phyloP scores from a whole-genome alignment of 164 flowering plant species.

The Annona cherimola region DNA sequence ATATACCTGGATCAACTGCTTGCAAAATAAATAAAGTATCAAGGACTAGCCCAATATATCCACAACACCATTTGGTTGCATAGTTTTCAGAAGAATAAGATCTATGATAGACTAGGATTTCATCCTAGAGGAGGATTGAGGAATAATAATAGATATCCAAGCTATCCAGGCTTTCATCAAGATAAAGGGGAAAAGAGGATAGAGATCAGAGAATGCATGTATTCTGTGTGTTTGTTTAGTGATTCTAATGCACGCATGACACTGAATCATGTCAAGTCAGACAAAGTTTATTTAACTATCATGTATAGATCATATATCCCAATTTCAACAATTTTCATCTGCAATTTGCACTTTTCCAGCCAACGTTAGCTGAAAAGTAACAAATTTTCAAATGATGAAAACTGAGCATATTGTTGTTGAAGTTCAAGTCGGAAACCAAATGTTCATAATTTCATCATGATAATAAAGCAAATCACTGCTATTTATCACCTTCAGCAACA shows the following conservation, averaged over 20 bases:
- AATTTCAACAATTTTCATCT: neutral
- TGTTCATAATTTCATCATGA: too few relatives aligned
- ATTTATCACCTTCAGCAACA: too few relatives aligned
- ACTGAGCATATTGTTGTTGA: neutral
- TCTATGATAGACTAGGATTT: neutral
- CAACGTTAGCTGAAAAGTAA: neutral
- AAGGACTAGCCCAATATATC: neutral
- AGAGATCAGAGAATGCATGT: neutral
- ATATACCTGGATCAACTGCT: neutral
- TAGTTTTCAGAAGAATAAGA: too few relatives aligned
- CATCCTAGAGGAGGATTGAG: neutral
- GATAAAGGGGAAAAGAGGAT: neutral
- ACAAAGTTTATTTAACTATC: neutral
- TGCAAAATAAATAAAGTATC: neutral
- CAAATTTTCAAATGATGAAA: neutral
- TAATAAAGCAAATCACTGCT: too few relatives aligned
- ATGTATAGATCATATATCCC: neutral
- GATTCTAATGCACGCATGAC: neutral
- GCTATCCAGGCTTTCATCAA: neutral
- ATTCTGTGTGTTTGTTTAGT: too few relatives aligned
- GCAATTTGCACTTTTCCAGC: neutral
- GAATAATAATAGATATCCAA: too few relatives aligned
- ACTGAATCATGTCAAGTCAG: neutral
- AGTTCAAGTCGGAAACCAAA: neutral
- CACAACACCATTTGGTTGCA: neutral